phyloP scores from a whole-genome alignment of 345 rosid genomes.

The Camelina neglecta region DNA sequence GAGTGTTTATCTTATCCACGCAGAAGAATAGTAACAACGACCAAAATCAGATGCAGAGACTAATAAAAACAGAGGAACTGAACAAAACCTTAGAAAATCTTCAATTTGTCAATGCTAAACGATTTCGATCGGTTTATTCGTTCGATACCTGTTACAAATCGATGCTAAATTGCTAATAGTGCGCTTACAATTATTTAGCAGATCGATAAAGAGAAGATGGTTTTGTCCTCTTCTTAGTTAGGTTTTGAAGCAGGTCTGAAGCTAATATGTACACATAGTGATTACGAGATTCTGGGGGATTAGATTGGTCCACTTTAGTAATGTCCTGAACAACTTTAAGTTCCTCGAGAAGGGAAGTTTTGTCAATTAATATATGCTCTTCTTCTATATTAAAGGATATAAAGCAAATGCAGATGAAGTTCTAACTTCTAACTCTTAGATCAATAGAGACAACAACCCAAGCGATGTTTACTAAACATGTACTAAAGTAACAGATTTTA shows the following conservation, averaged over 20 bases:
- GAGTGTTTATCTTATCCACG: too few relatives aligned
- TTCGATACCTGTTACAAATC: not conserved
- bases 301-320: not conserved
- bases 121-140: too few relatives aligned
- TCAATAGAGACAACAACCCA: constrained; percentile 10
- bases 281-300: not conserved
- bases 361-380: not conserved
- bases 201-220: not conserved
- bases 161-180: not conserved
- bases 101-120: too few relatives aligned
- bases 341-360: not conserved
- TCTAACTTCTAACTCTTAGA: not conserved
- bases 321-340: not conserved
- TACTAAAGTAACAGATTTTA: not conserved
- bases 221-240: not conserved
- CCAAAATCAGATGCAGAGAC: too few relatives aligned
- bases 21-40: too few relatives aligned
- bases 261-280: not conserved
- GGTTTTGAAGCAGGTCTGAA: too few relatives aligned
- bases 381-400: not conserved
- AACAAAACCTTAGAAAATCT: too few relatives aligned
- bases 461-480: not conserved
- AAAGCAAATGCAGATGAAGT: not conserved
- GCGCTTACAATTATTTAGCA: too few relatives aligned
- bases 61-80: too few relatives aligned